These are phyloP conservation scores for Gelatoporia subvermispora DNA, from an alignment of 768 basidiomycete genomes.

Conservation along the genomic window DNA sequence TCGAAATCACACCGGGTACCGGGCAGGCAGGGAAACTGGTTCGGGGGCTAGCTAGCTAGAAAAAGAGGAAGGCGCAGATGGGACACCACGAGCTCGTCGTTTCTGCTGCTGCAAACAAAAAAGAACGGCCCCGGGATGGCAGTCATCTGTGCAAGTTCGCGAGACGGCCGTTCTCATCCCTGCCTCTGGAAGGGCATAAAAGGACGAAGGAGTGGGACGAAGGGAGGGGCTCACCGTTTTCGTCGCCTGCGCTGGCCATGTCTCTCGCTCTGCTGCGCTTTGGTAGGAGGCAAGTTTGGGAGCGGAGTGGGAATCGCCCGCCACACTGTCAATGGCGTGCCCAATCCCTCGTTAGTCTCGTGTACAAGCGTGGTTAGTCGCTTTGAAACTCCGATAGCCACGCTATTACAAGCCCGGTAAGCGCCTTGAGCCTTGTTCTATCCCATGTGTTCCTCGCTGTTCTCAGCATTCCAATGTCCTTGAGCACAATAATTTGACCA, in stretches of 20 bases:
- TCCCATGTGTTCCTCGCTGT: too few species aligned
- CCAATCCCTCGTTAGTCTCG: too few species aligned
- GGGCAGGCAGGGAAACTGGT: constrained; percentile 8
- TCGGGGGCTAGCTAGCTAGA: constrained; percentile 61
- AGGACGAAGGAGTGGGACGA: constrained; percentile 5
- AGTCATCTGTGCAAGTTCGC: constrained; percentile 15
- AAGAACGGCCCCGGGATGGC: constrained; percentile 14
- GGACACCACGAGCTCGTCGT: constrained; percentile 65
- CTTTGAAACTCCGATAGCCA: too few species aligned
- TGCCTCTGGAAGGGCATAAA: constrained; percentile 19
- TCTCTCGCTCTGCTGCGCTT: constrained; percentile 2
- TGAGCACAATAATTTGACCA: too few species aligned
- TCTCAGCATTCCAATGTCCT: too few species aligned
- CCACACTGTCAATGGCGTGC: too few species aligned
- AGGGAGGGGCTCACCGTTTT: constrained; percentile 14
- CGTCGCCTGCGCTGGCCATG: constrained; percentile 14
- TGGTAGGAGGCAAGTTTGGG: background rate
- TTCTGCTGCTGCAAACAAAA: constrained; percentile 37
- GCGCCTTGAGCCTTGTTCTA: too few species aligned
- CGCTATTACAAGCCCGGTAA: too few species aligned
- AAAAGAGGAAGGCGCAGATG: constrained; percentile 29
- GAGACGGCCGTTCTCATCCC: constrained; percentile 12
- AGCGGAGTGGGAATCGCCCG: too few species aligned
- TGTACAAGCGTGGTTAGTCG: too few species aligned
- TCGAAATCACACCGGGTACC: too few species aligned